Percentiles rank a stretch among this genome's conserved stretches.
Evolutionary conservation across 345 rosid genomes (phyloP).

Genomic region (Bruguiera gymnorhiza): DNA sequence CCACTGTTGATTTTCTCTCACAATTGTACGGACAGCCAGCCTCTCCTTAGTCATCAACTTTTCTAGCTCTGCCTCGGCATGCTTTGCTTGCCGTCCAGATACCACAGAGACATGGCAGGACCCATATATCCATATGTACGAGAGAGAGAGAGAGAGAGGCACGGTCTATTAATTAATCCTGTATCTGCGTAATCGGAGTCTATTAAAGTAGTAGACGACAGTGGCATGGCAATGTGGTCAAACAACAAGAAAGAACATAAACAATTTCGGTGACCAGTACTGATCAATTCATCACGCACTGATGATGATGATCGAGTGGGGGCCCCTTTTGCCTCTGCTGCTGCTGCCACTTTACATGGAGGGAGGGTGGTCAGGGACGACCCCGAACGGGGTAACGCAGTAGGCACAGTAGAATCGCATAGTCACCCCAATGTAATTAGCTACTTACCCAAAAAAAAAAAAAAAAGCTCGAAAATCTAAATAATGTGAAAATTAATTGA

Average conservation of each 20-base stretch:
- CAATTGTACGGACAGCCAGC: slow-evolving; percentile 8
- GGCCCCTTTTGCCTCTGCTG: too few relatives aligned
- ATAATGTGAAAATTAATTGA: too few relatives aligned
- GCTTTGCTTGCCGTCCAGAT: slow-evolving; percentile 23
- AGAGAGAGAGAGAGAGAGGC: background rate
- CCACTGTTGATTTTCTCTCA: background rate
- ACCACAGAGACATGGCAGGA: background rate
- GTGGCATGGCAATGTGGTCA: too few relatives aligned
- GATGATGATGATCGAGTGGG: too few relatives aligned
- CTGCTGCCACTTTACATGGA: background rate
- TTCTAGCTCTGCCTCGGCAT: slow-evolving; percentile 16
- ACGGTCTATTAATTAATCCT: too few relatives aligned
- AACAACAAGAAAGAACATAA: too few relatives aligned
- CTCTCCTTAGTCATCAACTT: slow-evolving; percentile 9
- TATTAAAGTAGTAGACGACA: too few relatives aligned
- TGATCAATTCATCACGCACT: too few relatives aligned
- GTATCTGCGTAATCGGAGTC: too few relatives aligned
- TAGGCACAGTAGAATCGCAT: slow-evolving; percentile 1
- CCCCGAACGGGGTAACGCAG: background rate
- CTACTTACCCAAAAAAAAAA: background rate
- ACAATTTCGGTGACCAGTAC: too few relatives aligned
- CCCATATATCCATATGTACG: background rate
- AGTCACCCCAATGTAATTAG: slow-evolving; percentile 7
- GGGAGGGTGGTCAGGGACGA: slow-evolving; percentile 11
- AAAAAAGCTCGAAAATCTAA: background rate